Evolutionary conservation across 2,329 filamentous ascomycete species (phyloP), one percentile per base, ranked within the genome.

Genomic region (Xylaria sp.): DNA sequence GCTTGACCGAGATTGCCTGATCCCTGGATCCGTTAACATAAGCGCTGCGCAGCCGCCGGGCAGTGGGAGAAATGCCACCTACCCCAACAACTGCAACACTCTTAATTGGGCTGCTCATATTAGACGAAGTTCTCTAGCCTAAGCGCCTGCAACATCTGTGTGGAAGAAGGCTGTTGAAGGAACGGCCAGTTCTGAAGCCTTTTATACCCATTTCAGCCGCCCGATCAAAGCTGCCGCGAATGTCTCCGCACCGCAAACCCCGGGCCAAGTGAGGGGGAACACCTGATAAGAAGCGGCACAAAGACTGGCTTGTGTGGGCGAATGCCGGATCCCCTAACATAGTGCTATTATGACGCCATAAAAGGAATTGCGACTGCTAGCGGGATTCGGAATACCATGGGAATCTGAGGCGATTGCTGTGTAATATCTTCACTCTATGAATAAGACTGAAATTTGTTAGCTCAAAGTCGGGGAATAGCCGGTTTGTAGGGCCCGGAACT

Each of bases 1-100:
- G 67, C 66, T 27, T 54, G 66, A 7, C 75, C 74, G 3, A 76
- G 43, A 44, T 69, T 73, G n/a, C 74, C 75, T 8, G 74, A 74
- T 1, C 67, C 74, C 74, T 75, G 38, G 52, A 11, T 31, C n/a
- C 37, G 25, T 53, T 38, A 40, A 17, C 41, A 55, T 33, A 51
- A 63, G 37, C 46, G 51, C 38, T 48, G 29, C n/a, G 21, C 48
- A 46, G 11, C 33, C 35, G 33, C 35, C 25, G 29, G 8, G n/a
- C 37, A 21, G 27, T 53, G 10, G 11, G n/a, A 37, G 35, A 33
- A 23, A 52, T 53, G 46, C 58, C 41, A 68, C 69, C 60, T 57
- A 71, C 69, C 17, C 69, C 69, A 54, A 69, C 47, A 3, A 71
- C 66, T 11, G 63, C 64, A 4, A 70, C 67, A 35, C 69, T 69